Base-by-base conservation (phyloP, 2,329 filamentous ascomycete genomes). In the Lizonia empirigonia region DNA sequence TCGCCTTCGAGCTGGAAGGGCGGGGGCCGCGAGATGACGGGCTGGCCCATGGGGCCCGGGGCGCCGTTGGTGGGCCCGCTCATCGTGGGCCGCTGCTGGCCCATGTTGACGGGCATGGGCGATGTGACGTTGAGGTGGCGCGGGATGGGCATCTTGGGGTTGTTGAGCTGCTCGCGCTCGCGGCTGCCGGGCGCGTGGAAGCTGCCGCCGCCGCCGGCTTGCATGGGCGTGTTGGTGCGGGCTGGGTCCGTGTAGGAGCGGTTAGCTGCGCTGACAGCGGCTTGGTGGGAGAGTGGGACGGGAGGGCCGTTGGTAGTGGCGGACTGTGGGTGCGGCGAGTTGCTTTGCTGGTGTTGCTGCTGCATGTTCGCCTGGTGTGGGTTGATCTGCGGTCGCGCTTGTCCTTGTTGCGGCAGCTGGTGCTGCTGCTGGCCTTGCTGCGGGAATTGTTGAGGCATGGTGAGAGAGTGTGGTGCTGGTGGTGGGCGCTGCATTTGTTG, bases 1-100 rank as follows among this genome's bases (percentile, higher is more conserved):
- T 96, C 92, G 23, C 90, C 90, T 70, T 97, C 93, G 51, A 97
- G 86, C 49, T 90, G 89, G 72, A 90, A 96, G 0, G 86, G 85
- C 0, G 91, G 90, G 35, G 90, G 85, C 68, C 91, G 92, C 47
- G 86, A 79, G 54, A 97, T 83, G 2, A 90, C 90, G 0, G 94
- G 92, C 67, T 96, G 91, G 42, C 87, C 87, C 82, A 97, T 89
- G 40, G 94, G 87, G 44, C 91, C 91, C 44, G 88, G 88, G 1
- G 88, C 82, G 6, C 86, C 86, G 56, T 89, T 89, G 44, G 85
- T 86, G 15, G 85, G 82, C 18, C 91, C 91, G 40, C 88, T 88
- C 67, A 94, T 83, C 0, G 93, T 96, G n/a, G 94, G 94, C 7
- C 94, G 86, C 9, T 76, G 83, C 69, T 77, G 84, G 58, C 75